Evolutionary conservation across 768 basidiomycete species (phyloP), one percentile per base, ranked within the genome.

Genomic region (Lactarius hatsudake): DNA sequence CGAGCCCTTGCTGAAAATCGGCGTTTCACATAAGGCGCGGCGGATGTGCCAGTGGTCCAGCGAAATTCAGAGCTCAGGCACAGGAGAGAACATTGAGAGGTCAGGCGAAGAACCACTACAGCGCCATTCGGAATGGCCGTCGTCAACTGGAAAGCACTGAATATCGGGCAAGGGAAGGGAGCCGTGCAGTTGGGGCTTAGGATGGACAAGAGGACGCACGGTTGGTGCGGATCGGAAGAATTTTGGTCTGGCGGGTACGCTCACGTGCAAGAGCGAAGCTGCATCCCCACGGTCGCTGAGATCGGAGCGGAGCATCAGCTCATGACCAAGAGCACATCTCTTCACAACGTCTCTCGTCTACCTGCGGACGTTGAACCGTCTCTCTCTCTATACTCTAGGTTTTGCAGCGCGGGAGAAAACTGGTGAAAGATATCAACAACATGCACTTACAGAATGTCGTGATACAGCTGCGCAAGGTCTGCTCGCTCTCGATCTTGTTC

Each of bases 401-500:
- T 32, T 2, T 32, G 36, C 36, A n/a, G n/a, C 86, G 64, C 28
- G 28, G 1, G 28, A 28, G 28, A 28, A 28, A 28, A 28, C 28
- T 28, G 28, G 28, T 28, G 28, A 28, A 91, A 88, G 85, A 90
- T 58, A 87, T 96, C 45, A 95, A 95, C 77, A 95, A 94, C 74
- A 90, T 95, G 91, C 88, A 87, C 61, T 82, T 99, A 17, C 94
- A 98, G 75, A 99, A 98, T 73, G 73, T 71, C 2, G 88, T 98
- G 65, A 98, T 98, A 96, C 96, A 98, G 75, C 83, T 98, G 4
- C 91, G 96, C 63, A 98, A 98, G 82, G 92, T 95, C 2, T 94
- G 93, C 79, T 94, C 90, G 17, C 94, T 98, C 77, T 95, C 96
- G 0, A 91, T 91, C 80, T 78, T 94, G 7, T 96, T 96, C 74